phyloP scores from a whole-genome alignment of 176 grass and related monocot species.

The Elymus sibiricus region DNA sequence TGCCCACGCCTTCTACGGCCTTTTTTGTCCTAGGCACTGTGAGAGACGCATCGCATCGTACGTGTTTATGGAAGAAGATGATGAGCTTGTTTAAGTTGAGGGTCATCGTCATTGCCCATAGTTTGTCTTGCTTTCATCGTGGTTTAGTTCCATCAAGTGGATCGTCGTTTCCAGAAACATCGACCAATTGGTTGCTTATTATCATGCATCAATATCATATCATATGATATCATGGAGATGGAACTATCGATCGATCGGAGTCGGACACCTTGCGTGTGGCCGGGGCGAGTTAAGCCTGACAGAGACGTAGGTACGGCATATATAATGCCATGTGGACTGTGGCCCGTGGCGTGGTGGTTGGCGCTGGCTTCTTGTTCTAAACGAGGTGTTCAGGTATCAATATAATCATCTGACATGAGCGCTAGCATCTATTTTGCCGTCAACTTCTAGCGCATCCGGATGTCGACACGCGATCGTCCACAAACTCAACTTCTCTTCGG shows the following conservation, averaged over 20 bases:
- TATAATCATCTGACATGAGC: background rate
- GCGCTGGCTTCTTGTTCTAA: background rate
- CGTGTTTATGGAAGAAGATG: too few relatives aligned
- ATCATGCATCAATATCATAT: background rate
- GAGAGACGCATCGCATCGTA: background rate
- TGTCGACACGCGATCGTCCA: background rate
- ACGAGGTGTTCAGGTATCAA: too few relatives aligned
- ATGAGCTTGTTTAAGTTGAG: background rate
- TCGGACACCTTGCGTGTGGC: slow-evolving; percentile 20
- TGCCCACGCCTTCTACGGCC: background rate
- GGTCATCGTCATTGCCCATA: background rate
- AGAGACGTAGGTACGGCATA: background rate
- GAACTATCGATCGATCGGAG: background rate
- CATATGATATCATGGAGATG: background rate
- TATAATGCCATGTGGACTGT: background rate
- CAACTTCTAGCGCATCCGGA: background rate
- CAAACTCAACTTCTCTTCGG: background rate
- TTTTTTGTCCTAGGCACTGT: too few relatives aligned
- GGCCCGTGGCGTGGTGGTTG: background rate
- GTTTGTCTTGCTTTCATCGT: background rate
- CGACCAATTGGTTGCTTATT: background rate
- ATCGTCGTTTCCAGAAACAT: background rate
- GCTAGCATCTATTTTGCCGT: background rate
- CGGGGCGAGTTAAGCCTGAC: background rate
- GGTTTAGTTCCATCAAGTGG: background rate